Evolutionary conservation across 495 filamentous ascomycete genomes (phyloP).

Genomic region (Chaetomium tenue): DNA sequence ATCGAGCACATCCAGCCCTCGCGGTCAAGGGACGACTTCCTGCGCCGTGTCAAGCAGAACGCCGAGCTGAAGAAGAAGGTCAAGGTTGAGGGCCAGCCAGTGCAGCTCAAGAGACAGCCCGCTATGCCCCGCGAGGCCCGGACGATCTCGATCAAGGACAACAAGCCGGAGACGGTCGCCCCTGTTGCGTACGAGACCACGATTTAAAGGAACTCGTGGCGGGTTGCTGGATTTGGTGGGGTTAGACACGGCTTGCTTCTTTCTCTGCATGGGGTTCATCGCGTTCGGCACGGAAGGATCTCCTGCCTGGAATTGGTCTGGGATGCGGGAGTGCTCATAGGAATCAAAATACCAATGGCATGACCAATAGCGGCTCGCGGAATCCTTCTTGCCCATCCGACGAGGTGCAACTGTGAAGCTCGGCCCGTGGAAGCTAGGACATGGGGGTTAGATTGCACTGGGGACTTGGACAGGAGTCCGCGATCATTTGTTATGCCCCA

Average conservation of each 20-base stretch:
- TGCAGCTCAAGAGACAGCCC: conserved; percentile 90
- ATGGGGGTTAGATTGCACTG: not conserved
- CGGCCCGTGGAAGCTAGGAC: not conserved
- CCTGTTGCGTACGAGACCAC: conserved; percentile 97
- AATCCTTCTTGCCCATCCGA: conserved; percentile 20
- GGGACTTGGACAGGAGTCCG: conserved; percentile 3
- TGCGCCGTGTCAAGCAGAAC: conserved; percentile 94
- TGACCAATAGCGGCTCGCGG: conserved; percentile 32
- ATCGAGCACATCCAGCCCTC: conserved; percentile 95
- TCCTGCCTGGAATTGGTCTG: conserved; percentile 41
- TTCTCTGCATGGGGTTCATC: conserved; percentile 43
- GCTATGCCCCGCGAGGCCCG: conserved; percentile 73
- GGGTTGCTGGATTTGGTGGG: conserved; percentile 27
- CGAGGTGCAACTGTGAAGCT: conserved; percentile 21
- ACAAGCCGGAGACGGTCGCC: conserved; percentile 83
- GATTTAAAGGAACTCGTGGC: conserved; percentile 62
- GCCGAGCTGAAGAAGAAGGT: conserved; percentile 86
- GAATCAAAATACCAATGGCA: conserved; percentile 44
- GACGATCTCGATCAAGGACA: conserved; percentile 71
- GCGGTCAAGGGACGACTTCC: conserved; percentile 91
- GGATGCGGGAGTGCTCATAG: conserved; percentile 43
- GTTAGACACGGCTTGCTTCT: conserved; percentile 37
- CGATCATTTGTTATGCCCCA: too few species aligned
- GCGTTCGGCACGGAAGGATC: conserved; percentile 42
- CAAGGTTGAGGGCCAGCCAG: conserved; percentile 78